Conservation (phyloP, 2,329 filamentous ascomycete species). For the Trichoderma gracile region DNA sequence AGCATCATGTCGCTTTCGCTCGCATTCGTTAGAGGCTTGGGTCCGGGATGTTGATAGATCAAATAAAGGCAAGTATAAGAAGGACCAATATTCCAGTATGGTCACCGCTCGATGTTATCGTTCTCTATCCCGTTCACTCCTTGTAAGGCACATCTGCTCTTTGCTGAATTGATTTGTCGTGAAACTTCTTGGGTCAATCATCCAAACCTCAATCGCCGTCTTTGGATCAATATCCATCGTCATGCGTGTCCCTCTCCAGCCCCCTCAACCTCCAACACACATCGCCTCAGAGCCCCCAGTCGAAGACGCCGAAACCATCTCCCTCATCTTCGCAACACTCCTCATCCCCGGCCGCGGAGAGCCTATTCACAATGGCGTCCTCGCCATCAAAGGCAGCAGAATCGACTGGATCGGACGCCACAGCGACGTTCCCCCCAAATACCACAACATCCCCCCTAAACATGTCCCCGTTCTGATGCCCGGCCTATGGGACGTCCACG, state of each 20-base stretch:
- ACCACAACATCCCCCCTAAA: slow-evolving; percentile 33
- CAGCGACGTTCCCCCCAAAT: slow-evolving; percentile 23
- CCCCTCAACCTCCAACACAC: slow-evolving; percentile 16
- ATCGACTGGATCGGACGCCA: slow-evolving; percentile 43
- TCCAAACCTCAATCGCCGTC: too few relatives aligned
- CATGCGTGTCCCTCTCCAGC: slow-evolving; percentile 27
- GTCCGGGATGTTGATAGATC: background rate
- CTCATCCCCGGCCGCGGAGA: slow-evolving; percentile 44
- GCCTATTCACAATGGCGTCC: slow-evolving; percentile 37
- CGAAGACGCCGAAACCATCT: slow-evolving; percentile 24
- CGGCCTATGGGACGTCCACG: slow-evolving; percentile 56
- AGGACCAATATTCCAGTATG: too few relatives aligned
- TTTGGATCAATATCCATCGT: background rate
- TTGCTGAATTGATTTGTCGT: too few relatives aligned
- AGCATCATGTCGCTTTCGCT: background rate
- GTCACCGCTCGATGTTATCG: too few relatives aligned
- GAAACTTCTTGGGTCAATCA: too few relatives aligned
- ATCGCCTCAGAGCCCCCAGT: slow-evolving; percentile 15
- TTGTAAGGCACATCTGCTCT: too few relatives aligned
- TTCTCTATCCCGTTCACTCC: too few relatives aligned
- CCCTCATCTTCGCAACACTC: slow-evolving; percentile 35
- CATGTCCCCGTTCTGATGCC: slow-evolving; percentile 51
- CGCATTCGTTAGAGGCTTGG: background rate
- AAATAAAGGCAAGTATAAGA: background rate
- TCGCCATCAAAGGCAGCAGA: slow-evolving; percentile 41